Conservation (phyloP, 108 stramenopile species). For the Bacterosira constricta region DNA sequence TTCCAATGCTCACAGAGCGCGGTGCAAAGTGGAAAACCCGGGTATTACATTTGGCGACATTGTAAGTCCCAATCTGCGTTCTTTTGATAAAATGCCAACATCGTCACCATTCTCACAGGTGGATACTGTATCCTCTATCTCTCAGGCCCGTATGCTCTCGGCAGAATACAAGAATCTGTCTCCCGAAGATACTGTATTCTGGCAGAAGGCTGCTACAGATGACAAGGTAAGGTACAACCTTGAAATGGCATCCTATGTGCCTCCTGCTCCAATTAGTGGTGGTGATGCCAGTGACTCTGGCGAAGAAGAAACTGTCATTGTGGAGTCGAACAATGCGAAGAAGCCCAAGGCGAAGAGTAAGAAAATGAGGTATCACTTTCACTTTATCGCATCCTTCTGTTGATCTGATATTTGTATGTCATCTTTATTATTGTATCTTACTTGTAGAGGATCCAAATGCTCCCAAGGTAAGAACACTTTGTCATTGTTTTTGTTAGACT, state of each 20-base stretch:
- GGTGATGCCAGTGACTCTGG: background rate
- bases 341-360: background rate
- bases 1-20: conserved; percentile 21
- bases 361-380: background rate
- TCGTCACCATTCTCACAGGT: background rate
- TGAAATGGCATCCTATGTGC: conserved; percentile 20
- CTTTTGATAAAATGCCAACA: background rate
- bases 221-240: conserved; percentile 21
- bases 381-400: background rate
- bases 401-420: background rate
- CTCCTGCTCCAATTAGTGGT: background rate
- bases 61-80: background rate
- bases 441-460: background rate
- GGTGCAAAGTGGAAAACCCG: conserved; percentile 33
- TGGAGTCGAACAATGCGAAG: background rate
- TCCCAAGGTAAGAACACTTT: conserved; percentile 1
- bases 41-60: conserved; percentile 1
- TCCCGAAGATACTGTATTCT: background rate
- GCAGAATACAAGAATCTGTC: conserved; percentile 2
- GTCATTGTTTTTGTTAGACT: background rate
- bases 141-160: conserved; percentile 9
- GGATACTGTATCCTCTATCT: no score
- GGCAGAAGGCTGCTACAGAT: conserved; percentile 2
- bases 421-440: background rate
- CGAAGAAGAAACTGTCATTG: background rate